Conservation (phyloP, 208 protist genomes). For the Leishmania arabica region DNA sequence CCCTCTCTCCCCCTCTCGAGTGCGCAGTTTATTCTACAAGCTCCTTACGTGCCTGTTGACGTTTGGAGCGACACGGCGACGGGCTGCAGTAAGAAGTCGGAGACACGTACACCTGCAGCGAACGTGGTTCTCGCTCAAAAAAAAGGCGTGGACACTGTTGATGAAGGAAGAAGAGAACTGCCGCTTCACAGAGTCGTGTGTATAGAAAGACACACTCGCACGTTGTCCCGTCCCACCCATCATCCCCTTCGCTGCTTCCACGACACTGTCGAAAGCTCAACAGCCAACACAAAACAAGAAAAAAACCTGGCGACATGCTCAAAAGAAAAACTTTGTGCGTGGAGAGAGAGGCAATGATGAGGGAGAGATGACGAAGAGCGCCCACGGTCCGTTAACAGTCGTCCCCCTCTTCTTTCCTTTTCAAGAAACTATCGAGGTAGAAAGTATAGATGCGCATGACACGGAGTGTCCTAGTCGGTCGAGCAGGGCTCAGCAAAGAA, state of each 20-base stretch:
- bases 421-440: constrained; percentile 8
- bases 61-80: not conserved
- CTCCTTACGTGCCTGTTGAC: not conserved
- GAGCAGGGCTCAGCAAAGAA: not conserved
- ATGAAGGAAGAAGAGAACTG: not conserved
- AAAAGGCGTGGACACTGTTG: not conserved
- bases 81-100: not conserved
- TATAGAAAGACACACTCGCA: not conserved
- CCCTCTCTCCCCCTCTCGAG: not conserved
- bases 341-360: not conserved
- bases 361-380: not conserved
- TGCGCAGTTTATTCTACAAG: not conserved
- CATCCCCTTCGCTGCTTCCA: not conserved
- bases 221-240: not conserved
- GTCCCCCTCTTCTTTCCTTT: not conserved
- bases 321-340: not conserved
- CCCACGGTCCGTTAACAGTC: not conserved
- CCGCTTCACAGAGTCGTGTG: not conserved
- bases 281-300: constrained; percentile 15
- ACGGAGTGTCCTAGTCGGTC: not conserved
- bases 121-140: not conserved
- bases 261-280: not conserved
- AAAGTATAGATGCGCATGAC: not conserved
- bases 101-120: not conserved
- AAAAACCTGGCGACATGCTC: not conserved